Conservation (phyloP, 768 basidiomycete species). For the Lactarius hengduanensis region DNA sequence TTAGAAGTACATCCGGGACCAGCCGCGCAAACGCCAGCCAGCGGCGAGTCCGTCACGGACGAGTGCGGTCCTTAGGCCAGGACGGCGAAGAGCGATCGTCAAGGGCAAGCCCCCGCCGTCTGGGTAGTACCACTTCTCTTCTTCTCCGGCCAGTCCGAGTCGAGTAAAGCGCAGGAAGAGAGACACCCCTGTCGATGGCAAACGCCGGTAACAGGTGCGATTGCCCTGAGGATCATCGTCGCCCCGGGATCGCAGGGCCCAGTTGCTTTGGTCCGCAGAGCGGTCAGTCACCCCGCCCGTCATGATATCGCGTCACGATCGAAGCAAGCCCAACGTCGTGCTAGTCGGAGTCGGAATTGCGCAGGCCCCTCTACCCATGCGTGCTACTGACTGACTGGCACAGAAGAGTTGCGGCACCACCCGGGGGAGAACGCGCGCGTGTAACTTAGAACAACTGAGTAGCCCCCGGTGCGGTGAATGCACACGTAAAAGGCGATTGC, state of each 20-base stretch:
- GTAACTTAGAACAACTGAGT: not conserved
- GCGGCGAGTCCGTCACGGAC: constrained; percentile 25
- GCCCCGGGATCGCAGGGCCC: constrained; percentile 6
- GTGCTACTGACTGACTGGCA: not conserved
- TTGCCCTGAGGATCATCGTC: constrained; percentile 32
- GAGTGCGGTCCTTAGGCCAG: constrained; percentile 11
- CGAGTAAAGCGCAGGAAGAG: constrained; percentile 5
- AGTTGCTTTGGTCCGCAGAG: constrained; percentile 1
- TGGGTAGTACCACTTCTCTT: not conserved
- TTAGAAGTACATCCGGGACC: not conserved
- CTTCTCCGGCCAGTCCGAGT: not conserved
- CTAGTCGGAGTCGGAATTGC: not conserved
- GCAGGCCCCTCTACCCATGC: not conserved
- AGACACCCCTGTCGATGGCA: not conserved
- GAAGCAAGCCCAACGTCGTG: constrained; percentile 17
- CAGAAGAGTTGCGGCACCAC: constrained; percentile 1
- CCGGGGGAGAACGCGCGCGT: not conserved
- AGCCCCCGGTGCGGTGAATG: not conserved
- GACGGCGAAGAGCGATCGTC: constrained; percentile 4
- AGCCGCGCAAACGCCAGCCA: not conserved
- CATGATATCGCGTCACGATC: constrained; percentile 4
- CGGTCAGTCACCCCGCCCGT: not conserved
- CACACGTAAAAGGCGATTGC: constrained; percentile 20
- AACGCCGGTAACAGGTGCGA: not conserved
- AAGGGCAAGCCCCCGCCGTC: not conserved